Evolutionary conservation across 768 basidiomycete genomes (phyloP), one percentile per base, ranked within the genome.

Genomic region (Candolleomyces efflorescens): DNA sequence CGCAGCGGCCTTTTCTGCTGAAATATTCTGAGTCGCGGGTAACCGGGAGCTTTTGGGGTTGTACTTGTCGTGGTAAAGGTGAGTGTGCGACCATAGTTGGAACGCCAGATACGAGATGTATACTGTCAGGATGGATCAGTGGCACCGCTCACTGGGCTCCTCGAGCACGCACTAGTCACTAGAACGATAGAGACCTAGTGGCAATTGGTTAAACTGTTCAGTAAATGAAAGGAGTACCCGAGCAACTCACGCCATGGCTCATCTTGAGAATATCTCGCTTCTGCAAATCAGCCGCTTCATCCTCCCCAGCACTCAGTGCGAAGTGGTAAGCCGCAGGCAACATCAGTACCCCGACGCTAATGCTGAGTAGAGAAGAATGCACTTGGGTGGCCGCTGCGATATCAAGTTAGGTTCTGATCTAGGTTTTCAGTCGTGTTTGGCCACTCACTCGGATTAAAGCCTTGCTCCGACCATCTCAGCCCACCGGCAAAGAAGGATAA

Each of bases 401-500:
- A 38, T 23, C 22, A 43, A 11, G 5, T 11, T 15, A 2, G 13
- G 37, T 7, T 20, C 39, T 6, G 55, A 43, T 13, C 6, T 39
- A 50, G 15, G 27, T 52, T 43, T 36, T 2, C 23, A 1, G 48
- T 15, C 20, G 37, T 0, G 20, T 17, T 24, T 26, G 20, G 13
- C 9, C 12, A 69, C 84, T 54, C 64, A 91, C 90, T 85, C 3
- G 78, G 68, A 60, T 89, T 85, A 60, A 91, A 91, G 1, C 82
- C 87, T 69, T 92, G 91, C 65, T 92, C 89, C 2, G 87, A 84
- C 62, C 86, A 92, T 13, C 82, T 79, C 60, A 85, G 65, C 0
- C 90, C 90, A 13, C 91, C 90, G 0, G 90, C 91, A 60, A 93
- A 88, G 71, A 92, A 90, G 63, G 89, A 90, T 70, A 93, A 82